Conservation (phyloP, 495 filamentous ascomycete species). For the Aspergillus ostianus region DNA sequence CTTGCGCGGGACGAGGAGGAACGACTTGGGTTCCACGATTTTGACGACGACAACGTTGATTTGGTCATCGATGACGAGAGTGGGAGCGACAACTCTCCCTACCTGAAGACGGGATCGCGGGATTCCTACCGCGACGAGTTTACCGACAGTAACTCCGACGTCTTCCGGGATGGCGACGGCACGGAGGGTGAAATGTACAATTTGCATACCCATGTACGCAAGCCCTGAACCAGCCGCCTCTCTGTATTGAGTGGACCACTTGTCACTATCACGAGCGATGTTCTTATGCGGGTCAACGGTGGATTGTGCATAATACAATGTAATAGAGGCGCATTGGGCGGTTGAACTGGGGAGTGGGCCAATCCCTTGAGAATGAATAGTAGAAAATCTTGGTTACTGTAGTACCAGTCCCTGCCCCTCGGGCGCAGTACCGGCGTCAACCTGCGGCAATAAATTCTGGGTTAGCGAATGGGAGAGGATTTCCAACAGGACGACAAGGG, state of each 20-base stretch:
- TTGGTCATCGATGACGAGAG: slow-evolving; percentile 41
- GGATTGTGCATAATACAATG: background rate
- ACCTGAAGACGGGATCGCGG: slow-evolving; percentile 23
- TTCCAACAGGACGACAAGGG: background rate
- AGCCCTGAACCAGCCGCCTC: slow-evolving; percentile 4
- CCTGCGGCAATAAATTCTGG: no score
- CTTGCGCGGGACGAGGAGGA: slow-evolving; percentile 50
- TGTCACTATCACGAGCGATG: background rate
- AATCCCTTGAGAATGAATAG: background rate
- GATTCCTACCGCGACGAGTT: slow-evolving; percentile 50
- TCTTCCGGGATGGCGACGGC: slow-evolving; percentile 43
- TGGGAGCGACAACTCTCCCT: slow-evolving; percentile 26
- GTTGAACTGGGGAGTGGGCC: background rate
- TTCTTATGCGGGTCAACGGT: background rate
- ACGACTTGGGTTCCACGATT: slow-evolving; percentile 45
- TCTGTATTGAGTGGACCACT: background rate
- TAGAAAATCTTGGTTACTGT: background rate
- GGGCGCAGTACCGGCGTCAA: no score
- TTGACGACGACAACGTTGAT: slow-evolving; percentile 44
- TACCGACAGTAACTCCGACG: slow-evolving; percentile 54
- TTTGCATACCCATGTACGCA: slow-evolving; percentile 44
- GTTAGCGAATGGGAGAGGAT: background rate
- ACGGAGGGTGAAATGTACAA: slow-evolving; percentile 42
- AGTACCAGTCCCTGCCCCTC: background rate
- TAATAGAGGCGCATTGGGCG: background rate